Evolutionary conservation across 495 filamentous ascomycete species (phyloP).

Genomic region (Tuber umbilicatum): DNA sequence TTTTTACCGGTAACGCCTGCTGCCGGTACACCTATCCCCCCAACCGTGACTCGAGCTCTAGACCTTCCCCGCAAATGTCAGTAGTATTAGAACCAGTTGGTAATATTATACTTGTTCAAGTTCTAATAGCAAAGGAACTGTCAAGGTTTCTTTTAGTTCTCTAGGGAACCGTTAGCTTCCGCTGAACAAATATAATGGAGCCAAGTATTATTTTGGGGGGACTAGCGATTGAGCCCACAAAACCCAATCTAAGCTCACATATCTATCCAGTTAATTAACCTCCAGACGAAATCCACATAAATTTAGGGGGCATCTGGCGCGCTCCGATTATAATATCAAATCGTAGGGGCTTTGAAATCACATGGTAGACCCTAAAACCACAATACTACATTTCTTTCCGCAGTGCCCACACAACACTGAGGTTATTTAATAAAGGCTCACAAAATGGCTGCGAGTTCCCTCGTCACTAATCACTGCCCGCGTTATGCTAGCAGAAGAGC

Average conservation of each 20-base stretch:
- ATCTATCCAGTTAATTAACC: not conserved
- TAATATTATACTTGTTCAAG: not conserved
- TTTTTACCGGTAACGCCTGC: not conserved
- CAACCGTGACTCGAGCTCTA: not conserved
- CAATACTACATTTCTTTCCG: not conserved
- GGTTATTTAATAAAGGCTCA: not conserved
- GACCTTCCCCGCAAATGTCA: not conserved
- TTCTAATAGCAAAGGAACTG: not conserved
- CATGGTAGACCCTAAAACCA: too few species aligned
- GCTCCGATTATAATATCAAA: too few species aligned
- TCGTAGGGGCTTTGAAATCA: too few species aligned
- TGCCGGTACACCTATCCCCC: not conserved
- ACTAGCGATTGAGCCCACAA: not conserved
- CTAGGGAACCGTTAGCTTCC: not conserved
- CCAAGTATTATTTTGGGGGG: not conserved
- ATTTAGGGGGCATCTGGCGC: not conserved
- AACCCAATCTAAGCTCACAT: not conserved
- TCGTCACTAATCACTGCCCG: not conserved
- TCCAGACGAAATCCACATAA: not conserved
- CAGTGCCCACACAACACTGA: not conserved
- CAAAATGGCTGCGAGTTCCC: not conserved
- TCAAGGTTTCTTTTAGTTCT: not conserved
- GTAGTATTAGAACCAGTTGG: not conserved
- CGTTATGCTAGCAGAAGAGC: not conserved
- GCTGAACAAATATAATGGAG: not conserved